Evolutionary conservation across 2,329 filamentous ascomycete species (phyloP), one percentile per base, ranked within the genome.

Genomic region (Cladophialophora chaetospira): DNA sequence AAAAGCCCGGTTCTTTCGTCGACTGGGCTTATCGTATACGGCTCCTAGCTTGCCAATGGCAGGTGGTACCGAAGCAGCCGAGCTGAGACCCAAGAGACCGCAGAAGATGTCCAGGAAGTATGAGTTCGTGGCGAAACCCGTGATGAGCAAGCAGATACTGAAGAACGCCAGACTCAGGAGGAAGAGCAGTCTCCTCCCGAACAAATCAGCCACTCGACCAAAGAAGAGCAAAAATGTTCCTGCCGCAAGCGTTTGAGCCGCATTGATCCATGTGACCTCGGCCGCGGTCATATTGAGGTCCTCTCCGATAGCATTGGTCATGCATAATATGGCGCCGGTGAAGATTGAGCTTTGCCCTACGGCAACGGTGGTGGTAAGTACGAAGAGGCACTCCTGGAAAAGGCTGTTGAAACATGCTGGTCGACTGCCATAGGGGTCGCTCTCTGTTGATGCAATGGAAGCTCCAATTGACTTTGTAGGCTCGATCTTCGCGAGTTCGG

Each of bases 221-320:
- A 88, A 86, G 63, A 85, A 81, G 6, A 89, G 77, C 60, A 89
- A 77, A 63, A 88, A 83, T 0, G 85, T 79, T 5, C 85, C 85
- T 31, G 82, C 82, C 1, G 81, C 82, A 13, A 89, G 75, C 11
- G 82, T 81, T 35, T 81, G 77, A n/a, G 84, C 79, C 5, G 84
- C 84, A 44, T 77, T 79, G 58, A 88, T 84, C 85, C 86, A 88
- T 0, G 85, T 86, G 21, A 88, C 81, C 65, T 89, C 78, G 1
- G 84, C 82, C 44, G 81, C 82, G 2, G 79, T 82, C 85, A 88
- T 88, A 43, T 75, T 66, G 53, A 88, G 69, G 58, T 86, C 82
- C 11, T 70, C 67, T 1, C 80, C 83, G 45, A 87, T 84, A 48
- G 81, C 81, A 0, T 81, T 81, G 1, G 83, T 84, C 58, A 87